These are phyloP conservation scores for Xylaria intraflava DNA, from an alignment of 495 filamentous ascomycete species.

Conservation along the genomic window DNA sequence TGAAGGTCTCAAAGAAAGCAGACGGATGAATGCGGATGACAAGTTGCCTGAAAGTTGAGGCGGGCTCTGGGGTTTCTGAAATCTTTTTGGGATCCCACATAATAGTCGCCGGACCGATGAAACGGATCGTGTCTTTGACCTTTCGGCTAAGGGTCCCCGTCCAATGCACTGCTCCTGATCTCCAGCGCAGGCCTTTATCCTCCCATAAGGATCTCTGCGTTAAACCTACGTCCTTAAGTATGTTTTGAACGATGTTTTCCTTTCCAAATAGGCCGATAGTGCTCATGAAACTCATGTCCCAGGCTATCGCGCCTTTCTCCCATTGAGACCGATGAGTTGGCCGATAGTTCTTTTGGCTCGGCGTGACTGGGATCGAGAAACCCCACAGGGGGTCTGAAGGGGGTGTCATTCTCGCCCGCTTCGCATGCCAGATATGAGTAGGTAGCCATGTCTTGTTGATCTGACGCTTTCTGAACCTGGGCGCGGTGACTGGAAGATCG, in stretches of 20 bases:
- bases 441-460: conserved; percentile 88
- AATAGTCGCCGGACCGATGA: conserved; percentile 71
- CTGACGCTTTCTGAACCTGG: conserved; percentile 81
- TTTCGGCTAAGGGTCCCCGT: conserved; percentile 59
- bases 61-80: conserved; percentile 15
- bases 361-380: conserved; percentile 75
- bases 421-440: conserved; percentile 90
- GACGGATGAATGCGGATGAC: conserved; percentile 82
- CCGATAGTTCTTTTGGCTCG: conserved; percentile 83
- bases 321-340: conserved; percentile 74
- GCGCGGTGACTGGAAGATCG: conserved; percentile 54
- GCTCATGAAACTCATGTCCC: conserved; percentile 95
- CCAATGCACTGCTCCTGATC: conserved; percentile 61
- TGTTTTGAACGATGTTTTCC: conserved; percentile 52
- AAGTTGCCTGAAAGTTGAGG: conserved; percentile 49
- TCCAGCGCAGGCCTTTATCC: conserved; percentile 64
- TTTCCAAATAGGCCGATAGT: conserved; percentile 73
- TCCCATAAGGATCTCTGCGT: conserved; percentile 53
- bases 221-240: conserved; percentile 59
- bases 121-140: conserved; percentile 41
- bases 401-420: conserved; percentile 79
- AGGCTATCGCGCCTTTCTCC: conserved; percentile 57
- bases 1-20: conserved; percentile 79
- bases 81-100: conserved; percentile 52
- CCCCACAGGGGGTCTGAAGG: conserved; percentile 77